Base-by-base conservation (phyloP, 2,329 filamentous ascomycete genomes). In the Ramularia endophylla region DNA sequence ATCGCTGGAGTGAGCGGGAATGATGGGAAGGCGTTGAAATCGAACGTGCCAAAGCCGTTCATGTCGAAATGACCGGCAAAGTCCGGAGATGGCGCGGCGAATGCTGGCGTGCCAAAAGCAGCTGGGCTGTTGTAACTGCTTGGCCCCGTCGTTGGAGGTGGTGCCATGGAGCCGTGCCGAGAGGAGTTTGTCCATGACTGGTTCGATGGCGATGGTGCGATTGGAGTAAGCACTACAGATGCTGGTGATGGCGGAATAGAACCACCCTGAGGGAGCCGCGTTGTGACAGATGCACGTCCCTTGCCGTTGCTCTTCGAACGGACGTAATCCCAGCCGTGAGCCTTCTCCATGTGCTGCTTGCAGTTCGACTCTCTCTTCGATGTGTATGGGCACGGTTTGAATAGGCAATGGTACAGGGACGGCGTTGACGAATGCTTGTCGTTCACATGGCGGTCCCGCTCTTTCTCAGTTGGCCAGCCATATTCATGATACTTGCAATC, bases 271-370 rank as follows among this genome's bases (percentile, higher is more conserved):
- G 81, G 80, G 17, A 48, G 79, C 73, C 53, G 74, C 64, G 46
- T 75, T 66, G 49, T 70, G 51, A 47, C 72, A 66, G 69, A 73
- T 44, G 63, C 66, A 18, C 70, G 69, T 39, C 74, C 79, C 68
- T 84, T 86, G 61, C 85, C 85, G 59, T 94, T 95, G 64, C 84
- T 89, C 76, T 95, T 95, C 45, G 87, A 90, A 51, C 90, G 85
- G 41, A 89, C 76, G 55, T 95, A 95, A n/a, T 75, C 74, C 84
- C 87, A 95, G 44, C 83, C 82, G 58, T 97, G 89, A 1, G 87
- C 84, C 67, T 95, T 95, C 71, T 97, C 90, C 89, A 95, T 95
- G 68, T 97, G 89, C 66, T 95, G 90, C 64, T 95, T 95, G 77
- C 87, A 94, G 66, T 97, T 97, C 49, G 85, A 92, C 69, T 95